phyloP scores from a whole-genome alignment of 2,329 filamentous ascomycete genomes.

The Tolypocladium paradoxum region DNA sequence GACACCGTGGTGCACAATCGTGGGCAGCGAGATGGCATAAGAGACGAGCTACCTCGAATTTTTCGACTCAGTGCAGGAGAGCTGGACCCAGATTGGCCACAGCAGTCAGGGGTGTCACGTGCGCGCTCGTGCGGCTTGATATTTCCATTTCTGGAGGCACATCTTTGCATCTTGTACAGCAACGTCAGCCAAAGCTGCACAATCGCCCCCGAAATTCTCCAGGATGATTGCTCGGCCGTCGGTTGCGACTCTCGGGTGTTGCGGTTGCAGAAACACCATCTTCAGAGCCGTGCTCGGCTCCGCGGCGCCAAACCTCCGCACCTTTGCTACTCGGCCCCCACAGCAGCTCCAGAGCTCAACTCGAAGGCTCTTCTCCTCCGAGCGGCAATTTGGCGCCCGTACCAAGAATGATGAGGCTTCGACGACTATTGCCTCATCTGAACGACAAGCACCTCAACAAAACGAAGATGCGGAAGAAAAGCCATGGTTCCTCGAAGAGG shows the following conservation, averaged over 20 bases:
- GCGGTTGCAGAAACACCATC: conserved; percentile 18
- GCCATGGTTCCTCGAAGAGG: conserved; percentile 82
- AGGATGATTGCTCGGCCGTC: conserved; percentile 20
- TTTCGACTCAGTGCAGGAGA: conserved; percentile 10
- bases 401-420: conserved; percentile 4
- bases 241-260: conserved; percentile 17
- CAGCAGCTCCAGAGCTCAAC: conserved; percentile 9
- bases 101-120: conserved; percentile 6
- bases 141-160: background rate
- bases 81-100: conserved; percentile 1
- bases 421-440: conserved; percentile 8
- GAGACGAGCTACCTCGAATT: conserved; percentile 14
- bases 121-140: background rate
- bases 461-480: conserved; percentile 28
- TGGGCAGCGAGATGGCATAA: background rate
- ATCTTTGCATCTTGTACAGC: background rate
- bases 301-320: conserved; percentile 11
- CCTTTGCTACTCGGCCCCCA: conserved; percentile 10
- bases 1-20: conserved; percentile 2
- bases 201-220: background rate
- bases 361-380: conserved; percentile 13
- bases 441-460: conserved; percentile 5
- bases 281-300: conserved; percentile 17
- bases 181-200: background rate
- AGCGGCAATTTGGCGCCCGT: background rate